phyloP scores from a whole-genome alignment of 2,329 filamentous ascomycete species.

The Pseudogymnoascus sp. region DNA sequence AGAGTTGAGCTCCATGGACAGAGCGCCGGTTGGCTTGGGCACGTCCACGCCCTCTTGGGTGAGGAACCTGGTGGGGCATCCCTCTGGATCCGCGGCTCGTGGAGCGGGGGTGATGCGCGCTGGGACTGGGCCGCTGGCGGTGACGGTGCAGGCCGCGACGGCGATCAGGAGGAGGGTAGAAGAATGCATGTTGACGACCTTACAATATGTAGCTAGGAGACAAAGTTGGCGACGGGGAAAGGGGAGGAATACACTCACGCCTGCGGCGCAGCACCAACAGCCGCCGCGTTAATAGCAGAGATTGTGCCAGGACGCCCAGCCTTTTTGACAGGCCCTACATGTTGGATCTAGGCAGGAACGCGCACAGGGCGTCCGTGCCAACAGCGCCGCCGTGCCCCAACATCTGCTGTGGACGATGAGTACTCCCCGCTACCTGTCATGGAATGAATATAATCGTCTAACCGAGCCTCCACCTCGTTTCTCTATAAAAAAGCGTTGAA shows the following conservation, averaged over 20 bases:
- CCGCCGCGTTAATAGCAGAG: not conserved
- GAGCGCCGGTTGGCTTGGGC: conserved; percentile 10
- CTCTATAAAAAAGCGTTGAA: not conserved
- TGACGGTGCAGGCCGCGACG: not conserved
- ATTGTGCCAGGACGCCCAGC: not conserved
- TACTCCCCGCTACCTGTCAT: not conserved
- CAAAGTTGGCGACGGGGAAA: not conserved
- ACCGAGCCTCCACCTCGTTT: not conserved
- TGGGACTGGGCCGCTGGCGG: not conserved
- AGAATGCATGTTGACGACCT: not conserved
- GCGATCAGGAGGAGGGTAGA: not conserved
- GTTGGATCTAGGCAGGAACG: not conserved
- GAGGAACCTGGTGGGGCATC: not conserved
- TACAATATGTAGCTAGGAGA: not conserved
- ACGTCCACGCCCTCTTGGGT: conserved; percentile 8
- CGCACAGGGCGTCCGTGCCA: not conserved
- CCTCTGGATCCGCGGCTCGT: not conserved
- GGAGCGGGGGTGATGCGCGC: not conserved
- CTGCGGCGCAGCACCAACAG: not conserved
- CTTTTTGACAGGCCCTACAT: not conserved
- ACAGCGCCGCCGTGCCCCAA: not conserved
- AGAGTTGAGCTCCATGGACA: not conserved
- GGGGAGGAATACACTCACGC: not conserved
- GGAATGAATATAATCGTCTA: not conserved
- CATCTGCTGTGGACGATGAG: not conserved